Percentiles rank a stretch among this genome's conserved stretches.
These are phyloP conservation scores for Tuber microsphaerosporum DNA, from an alignment of 495 filamentous ascomycete species.

Conservation along the genomic window DNA sequence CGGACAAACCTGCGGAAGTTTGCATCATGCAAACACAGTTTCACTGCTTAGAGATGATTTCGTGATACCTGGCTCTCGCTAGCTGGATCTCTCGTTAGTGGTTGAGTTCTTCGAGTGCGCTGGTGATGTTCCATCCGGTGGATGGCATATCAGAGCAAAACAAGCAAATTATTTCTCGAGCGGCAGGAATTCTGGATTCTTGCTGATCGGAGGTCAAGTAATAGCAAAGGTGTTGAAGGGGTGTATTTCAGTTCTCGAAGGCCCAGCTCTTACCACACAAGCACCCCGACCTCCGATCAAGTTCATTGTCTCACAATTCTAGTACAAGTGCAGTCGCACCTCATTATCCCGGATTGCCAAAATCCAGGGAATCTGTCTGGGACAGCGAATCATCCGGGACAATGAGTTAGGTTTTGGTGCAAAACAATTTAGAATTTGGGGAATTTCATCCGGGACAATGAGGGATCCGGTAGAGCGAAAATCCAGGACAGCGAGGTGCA, in stretches of 20 bases:
- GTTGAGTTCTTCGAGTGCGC: background rate
- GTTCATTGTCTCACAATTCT: background rate
- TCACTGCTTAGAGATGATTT: background rate
- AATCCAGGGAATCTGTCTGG: no score
- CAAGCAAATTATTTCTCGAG: background rate
- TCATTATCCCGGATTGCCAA: no score
- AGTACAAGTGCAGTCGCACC: no score
- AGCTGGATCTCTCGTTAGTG: background rate
- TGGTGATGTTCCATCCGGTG: background rate
- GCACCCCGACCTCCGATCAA: background rate
- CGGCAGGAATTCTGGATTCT: background rate
- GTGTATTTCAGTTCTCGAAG: background rate
- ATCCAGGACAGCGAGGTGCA: no score
- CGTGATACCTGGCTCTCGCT: background rate
- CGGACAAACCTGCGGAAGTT: slow-evolving; percentile 3
- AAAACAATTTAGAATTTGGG: no score
- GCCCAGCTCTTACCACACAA: background rate
- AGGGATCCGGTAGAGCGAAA: no score
- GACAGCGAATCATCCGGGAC: no score
- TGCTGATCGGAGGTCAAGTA: background rate
- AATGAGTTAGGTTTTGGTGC: no score
- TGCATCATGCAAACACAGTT: background rate
- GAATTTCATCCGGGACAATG: no score
- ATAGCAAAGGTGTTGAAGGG: background rate
- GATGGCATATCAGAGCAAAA: background rate